Percentiles rank a stretch among this genome's conserved stretches.
These are phyloP conservation scores for Fraxinus albicans DNA, from an alignment of 305 asterid genomes.

Conservation along the genomic window DNA sequence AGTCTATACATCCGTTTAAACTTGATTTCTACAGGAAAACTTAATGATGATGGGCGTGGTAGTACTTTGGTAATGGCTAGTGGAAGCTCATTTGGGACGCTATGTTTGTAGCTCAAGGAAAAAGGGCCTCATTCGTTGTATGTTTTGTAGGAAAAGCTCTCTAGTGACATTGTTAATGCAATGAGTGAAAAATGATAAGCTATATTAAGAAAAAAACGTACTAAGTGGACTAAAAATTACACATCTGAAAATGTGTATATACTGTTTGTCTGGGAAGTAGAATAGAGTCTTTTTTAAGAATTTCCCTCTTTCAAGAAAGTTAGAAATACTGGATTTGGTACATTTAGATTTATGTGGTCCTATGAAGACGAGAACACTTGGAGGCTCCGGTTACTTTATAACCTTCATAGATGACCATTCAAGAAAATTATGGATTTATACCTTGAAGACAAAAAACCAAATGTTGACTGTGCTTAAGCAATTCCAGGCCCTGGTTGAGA, in stretches of 20 bases:
- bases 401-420: not conserved
- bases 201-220: not conserved
- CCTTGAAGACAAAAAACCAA: conserved; percentile 1
- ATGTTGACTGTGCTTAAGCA: not conserved
- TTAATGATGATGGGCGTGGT: no score
- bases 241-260: not conserved
- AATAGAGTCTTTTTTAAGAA: no score
- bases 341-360: not conserved
- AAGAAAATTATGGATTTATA: no score
- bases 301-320: not conserved
- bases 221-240: not conserved
- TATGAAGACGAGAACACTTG: not conserved
- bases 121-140: not conserved
- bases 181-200: not conserved
- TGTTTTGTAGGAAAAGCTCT: not conserved
- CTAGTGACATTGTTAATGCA: no score
- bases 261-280: not conserved
- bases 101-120: no score
- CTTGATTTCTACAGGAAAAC: no score
- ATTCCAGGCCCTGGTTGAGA: not conserved
- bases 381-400: not conserved
- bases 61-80: no score
- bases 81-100: no score
- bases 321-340: no score
- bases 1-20: no score